Percentiles rank a stretch among this genome's conserved stretches.
Evolutionary conservation across 2,329 filamentous ascomycete genomes (phyloP).

Genomic region (Penicillium polonicum): DNA sequence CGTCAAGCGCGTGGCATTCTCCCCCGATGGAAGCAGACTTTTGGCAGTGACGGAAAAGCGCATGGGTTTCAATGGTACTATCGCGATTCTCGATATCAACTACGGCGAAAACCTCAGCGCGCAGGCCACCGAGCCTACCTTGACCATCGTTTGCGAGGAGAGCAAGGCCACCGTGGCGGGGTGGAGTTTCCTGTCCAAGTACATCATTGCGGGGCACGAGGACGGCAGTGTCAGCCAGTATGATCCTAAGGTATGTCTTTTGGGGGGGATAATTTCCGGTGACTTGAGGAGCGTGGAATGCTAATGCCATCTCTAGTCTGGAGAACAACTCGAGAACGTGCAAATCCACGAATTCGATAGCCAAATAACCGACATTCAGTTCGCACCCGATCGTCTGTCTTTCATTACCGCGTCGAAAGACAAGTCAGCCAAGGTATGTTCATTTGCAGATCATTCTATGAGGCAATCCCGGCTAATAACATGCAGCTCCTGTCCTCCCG

Average conservation of each 20-base stretch:
- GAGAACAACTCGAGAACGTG: conserved; percentile 76
- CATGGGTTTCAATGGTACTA: conserved; percentile 92
- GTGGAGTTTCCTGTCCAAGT: conserved; percentile 91
- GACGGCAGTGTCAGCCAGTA: conserved; percentile 89
- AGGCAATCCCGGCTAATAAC: conserved; percentile 18
- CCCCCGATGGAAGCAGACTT: conserved; percentile 84
- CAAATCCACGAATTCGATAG: conserved; percentile 81
- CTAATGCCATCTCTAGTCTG: conserved; percentile 54
- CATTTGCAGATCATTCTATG: neutral
- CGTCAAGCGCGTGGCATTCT: conserved; percentile 97
- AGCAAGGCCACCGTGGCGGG: conserved; percentile 97
- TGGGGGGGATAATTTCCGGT: neutral
- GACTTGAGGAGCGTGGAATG: neutral
- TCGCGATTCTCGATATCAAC: conserved; percentile 87
- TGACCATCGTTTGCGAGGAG: conserved; percentile 90
- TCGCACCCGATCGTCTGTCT: conserved; percentile 89
- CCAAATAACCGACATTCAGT: conserved; percentile 90
- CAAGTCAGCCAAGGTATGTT: conserved; percentile 82
- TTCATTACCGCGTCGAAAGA: conserved; percentile 99
- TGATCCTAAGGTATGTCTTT: conserved; percentile 71
- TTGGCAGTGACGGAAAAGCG: conserved; percentile 97
- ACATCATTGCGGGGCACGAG: conserved; percentile 97
- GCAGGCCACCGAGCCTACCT: conserved; percentile 76
- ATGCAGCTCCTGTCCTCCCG: conserved; percentile 73
- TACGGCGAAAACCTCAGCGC: conserved; percentile 72